These are phyloP conservation scores for Bipolaris victoriae DNA, from an alignment of 2,329 filamentous ascomycete genomes.

Conservation along the genomic window DNA sequence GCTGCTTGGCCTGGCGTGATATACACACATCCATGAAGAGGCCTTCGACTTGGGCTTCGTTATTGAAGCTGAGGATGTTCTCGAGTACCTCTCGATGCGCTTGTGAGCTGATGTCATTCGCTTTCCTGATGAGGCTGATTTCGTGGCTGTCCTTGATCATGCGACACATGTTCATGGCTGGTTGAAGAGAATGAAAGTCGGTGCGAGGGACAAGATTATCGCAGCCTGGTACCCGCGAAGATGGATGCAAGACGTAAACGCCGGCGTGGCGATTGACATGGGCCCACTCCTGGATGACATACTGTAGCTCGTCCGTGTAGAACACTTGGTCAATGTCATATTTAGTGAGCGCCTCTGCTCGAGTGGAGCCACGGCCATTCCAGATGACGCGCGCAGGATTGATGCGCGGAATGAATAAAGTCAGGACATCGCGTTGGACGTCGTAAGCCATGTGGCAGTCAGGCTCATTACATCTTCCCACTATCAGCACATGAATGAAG, in stretches of 20 bases:
- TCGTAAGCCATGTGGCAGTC: slow-evolving; percentile 65
- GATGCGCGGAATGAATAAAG: slow-evolving; percentile 75
- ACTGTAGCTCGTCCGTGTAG: slow-evolving; percentile 52
- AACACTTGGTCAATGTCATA: slow-evolving; percentile 75
- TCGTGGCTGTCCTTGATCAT: slow-evolving; percentile 87
- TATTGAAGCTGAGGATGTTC: slow-evolving; percentile 66
- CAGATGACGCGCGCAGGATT: slow-evolving; percentile 67
- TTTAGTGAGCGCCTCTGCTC: slow-evolving; percentile 65
- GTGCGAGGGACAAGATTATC: slow-evolving; percentile 20
- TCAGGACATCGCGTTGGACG: slow-evolving; percentile 65
- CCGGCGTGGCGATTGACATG: slow-evolving; percentile 27
- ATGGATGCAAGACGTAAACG: slow-evolving; percentile 46
- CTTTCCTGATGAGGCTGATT: slow-evolving; percentile 77
- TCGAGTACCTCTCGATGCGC: slow-evolving; percentile 77
- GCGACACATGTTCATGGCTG: slow-evolving; percentile 78
- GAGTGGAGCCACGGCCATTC: slow-evolving; percentile 66
- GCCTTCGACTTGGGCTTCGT: slow-evolving; percentile 84
- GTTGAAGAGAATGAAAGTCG: slow-evolving; percentile 58
- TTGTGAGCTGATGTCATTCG: slow-evolving; percentile 77
- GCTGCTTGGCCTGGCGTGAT: slow-evolving; percentile 72
- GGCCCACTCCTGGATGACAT: slow-evolving; percentile 42
- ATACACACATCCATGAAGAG: slow-evolving; percentile 76
- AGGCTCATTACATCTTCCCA: slow-evolving; percentile 53
- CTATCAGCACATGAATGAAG: slow-evolving; percentile 18
- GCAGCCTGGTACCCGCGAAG: slow-evolving; percentile 25